Evolutionary conservation across 148 eudicot species (phyloP).

Genomic region (Camellia japonica): DNA sequence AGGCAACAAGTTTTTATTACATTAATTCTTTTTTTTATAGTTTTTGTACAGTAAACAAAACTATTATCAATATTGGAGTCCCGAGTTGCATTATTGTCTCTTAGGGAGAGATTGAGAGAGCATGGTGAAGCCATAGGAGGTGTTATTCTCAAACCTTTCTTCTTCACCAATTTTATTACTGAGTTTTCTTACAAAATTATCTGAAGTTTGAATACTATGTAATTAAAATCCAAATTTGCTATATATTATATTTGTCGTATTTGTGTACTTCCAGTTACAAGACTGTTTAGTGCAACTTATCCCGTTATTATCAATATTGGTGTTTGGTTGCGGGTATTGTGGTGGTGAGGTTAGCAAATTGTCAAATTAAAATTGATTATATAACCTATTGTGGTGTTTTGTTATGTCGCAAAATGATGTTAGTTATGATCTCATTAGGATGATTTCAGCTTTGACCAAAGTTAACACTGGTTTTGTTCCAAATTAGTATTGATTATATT

Average conservation of each 20-base stretch:
- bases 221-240: background rate
- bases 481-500: too few species aligned
- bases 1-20: background rate
- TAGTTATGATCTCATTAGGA: too few species aligned
- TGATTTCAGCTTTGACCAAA: too few species aligned
- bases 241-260: background rate
- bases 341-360: too few species aligned
- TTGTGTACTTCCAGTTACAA: background rate
- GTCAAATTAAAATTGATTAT: too few species aligned
- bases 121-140: background rate
- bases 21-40: background rate
- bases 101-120: constrained; percentile 10
- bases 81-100: background rate
- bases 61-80: background rate
- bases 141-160: background rate
- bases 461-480: too few species aligned
- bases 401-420: too few species aligned
- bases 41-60: constrained; percentile 18
- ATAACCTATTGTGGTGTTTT: too few species aligned
- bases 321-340: too few species aligned
- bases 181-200: background rate
- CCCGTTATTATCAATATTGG: too few species aligned
- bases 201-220: background rate
- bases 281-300: too few species aligned
- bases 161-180: constrained; percentile 6